Evolutionary conservation across 176 grass and related monocot genomes (phyloP), one percentile per base, ranked within the genome.

Genomic region (Juncus effusus): DNA sequence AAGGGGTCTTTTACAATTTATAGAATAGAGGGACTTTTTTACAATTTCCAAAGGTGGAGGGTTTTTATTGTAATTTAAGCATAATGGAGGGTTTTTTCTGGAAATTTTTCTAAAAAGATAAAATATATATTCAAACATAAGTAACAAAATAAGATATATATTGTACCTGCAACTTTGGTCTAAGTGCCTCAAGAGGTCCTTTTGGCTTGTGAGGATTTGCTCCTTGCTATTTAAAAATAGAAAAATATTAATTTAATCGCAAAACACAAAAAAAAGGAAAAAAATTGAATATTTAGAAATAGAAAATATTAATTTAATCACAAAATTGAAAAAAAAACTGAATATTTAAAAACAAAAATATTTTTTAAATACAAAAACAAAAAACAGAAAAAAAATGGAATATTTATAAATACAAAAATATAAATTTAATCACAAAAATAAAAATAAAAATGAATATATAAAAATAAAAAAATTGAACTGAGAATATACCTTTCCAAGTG

Each of bases 131-230:
- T 36, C 10, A 36, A 70, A 44, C 62, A 7, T 15, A 10, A 16
- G 40, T 13, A 8, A 6, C 44, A 38, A 54, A 14, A 13, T 69
- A 0, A 3, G 19, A 28, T 28, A 28, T 28, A 28, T 28, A 28
- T 28, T 1, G 11, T 74, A 97, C 88, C 88, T 92, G 85, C 56
- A 97, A 77, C 76, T 97, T 97, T 50, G 88, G 85, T 80, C 82
- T 76, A 77, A 97, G 88, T 74, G 93, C 93, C 74, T 97, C 88
- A 42, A 97, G 88, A 61, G 85, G 88, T 4, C 88, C 87, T 79
- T 97, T 92, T 42, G 88, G 88, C 72, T 89, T 92, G 64, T 73
- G 81, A 52, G 91, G 74, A 56, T 75, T 54, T 77, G 69, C 93
- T 69, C 88, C 88, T 87, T 96, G 93, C 93, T 89, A 82, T 42